phyloP scores from a whole-genome alignment of 768 basidiomycete species.

The Cyclocybe cylindracea region DNA sequence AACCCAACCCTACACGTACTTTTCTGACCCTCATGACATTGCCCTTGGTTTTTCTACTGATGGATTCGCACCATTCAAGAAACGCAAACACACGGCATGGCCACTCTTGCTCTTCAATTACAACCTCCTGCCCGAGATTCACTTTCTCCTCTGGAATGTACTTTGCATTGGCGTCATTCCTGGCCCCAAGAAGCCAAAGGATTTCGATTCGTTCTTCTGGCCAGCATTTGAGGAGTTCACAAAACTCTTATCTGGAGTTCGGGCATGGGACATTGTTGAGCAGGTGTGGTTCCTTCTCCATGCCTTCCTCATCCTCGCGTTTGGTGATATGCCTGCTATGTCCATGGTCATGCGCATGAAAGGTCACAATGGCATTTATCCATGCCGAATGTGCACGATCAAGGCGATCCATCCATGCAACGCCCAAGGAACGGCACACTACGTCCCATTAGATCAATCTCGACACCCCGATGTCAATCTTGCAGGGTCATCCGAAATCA shows the following conservation, averaged over 20 bases:
- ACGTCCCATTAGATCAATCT: constrained; percentile 26
- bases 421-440: constrained; percentile 18
- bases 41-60: constrained; percentile 42
- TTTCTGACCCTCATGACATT: constrained; percentile 37
- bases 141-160: constrained; percentile 27
- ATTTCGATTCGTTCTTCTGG: constrained; percentile 10
- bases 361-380: constrained; percentile 37
- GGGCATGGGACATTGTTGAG: not conserved
- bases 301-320: constrained; percentile 19
- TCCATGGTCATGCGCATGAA: constrained; percentile 32
- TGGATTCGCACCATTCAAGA: constrained; percentile 39
- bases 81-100: constrained; percentile 31
- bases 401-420: constrained; percentile 14
- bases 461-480: constrained; percentile 13
- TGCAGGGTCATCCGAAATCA: not conserved
- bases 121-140: constrained; percentile 39
- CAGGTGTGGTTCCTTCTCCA: constrained; percentile 10
- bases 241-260: not conserved
- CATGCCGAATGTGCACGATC: constrained; percentile 37
- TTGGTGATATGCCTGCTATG: constrained; percentile 24
- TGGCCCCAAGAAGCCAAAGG: constrained; percentile 25
- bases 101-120: too few relatives aligned
- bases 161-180: constrained; percentile 37
- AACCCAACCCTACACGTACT: constrained; percentile 26
- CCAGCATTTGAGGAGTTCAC: not conserved